Evolutionary conservation across 2,329 filamentous ascomycete genomes (phyloP), one percentile per base, ranked within the genome.

Genomic region (Sporothrix brasiliensis): DNA sequence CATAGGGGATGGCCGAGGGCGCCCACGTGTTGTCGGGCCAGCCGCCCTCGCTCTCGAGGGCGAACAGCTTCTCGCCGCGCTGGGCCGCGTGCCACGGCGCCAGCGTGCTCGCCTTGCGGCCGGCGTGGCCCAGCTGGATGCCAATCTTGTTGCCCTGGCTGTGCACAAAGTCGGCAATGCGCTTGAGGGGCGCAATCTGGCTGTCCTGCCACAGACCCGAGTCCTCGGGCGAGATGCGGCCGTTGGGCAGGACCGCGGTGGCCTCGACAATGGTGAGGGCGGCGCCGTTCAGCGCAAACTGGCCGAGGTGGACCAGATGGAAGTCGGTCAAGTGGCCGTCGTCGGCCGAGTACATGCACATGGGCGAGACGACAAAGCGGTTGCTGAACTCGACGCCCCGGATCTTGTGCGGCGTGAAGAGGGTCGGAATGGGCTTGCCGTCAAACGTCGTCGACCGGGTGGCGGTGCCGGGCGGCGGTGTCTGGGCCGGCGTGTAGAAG

Each of bases 61-160:
- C 90, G 30, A 89, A 78, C 54, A 83, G 83, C 77, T 75, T 87
- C 71, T 77, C 78, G 10, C 72, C 77, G 71, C 16, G 85, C 79
- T 83, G 85, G 84, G 92, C 79, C 13, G 5, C 16, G 30, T 71
- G 21, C 90, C 91, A 94, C 0, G 87, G 87, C 0, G 88, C 83
- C 24, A 88, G 76, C 1, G 82, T 87, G 78, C 83, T 86, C 1
- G 86, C 88, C 79, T 91, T 91, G 70, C 89, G 83, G 1, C 93
- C 93, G 0, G 92, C 93, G 76, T 97, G 93, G 1, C 83, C 92
- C 4, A 97, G 84, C 81, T 97, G 93, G 72, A 97, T 89, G 67
- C 87, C 92, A 68, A 92, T 88, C 73, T 91, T 88, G 76, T 93
- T 89, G 77, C 85, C 86, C 79, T 97, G 93, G 34, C 86, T 88